Percentiles rank a stretch among this genome's conserved stretches.
Conservation (phyloP, 1,139 yeast species). For the Suhomyces coccinellae region DNA sequence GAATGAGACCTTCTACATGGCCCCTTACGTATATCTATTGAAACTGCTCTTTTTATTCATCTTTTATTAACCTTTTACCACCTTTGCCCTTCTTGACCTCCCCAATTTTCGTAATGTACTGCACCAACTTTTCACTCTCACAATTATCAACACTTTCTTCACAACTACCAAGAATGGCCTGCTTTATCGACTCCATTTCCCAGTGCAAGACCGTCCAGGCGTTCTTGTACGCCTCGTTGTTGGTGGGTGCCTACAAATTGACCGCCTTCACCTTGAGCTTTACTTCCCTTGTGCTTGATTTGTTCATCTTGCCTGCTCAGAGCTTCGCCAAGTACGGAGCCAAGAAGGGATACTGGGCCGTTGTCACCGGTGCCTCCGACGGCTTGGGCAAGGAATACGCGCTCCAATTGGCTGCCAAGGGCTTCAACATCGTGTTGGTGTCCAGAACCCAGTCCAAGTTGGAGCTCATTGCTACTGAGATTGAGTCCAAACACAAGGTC, state of each 20-base stretch:
- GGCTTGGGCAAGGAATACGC: conserved; percentile 96
- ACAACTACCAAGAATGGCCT: background rate
- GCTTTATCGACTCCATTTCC: conserved; percentile 15
- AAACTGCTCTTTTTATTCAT: too few relatives aligned
- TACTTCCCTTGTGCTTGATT: conserved; percentile 50
- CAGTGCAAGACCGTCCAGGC: conserved; percentile 23
- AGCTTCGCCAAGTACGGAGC: conserved; percentile 70
- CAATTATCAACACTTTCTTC: background rate
- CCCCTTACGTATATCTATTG: too few relatives aligned
- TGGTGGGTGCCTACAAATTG: conserved; percentile 54
- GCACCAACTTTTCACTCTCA: background rate
- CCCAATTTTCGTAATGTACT: too few relatives aligned
- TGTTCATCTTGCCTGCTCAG: conserved; percentile 64
- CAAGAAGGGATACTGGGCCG: conserved; percentile 72
- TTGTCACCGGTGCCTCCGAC: conserved; percentile 95
- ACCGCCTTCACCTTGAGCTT: conserved; percentile 41
- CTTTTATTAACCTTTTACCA: too few relatives aligned
- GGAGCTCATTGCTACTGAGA: conserved; percentile 62
- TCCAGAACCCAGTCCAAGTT: conserved; percentile 84
- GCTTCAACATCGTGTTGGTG: conserved; percentile 78
- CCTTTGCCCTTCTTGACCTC: too few relatives aligned
- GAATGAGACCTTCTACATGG: too few relatives aligned
- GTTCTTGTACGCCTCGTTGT: conserved; percentile 35
- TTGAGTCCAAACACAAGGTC: conserved; percentile 60
- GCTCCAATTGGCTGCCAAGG: conserved; percentile 77